Base-by-base conservation (phyloP, 257 asterid genomes). In the Agastache rugosa region DNA sequence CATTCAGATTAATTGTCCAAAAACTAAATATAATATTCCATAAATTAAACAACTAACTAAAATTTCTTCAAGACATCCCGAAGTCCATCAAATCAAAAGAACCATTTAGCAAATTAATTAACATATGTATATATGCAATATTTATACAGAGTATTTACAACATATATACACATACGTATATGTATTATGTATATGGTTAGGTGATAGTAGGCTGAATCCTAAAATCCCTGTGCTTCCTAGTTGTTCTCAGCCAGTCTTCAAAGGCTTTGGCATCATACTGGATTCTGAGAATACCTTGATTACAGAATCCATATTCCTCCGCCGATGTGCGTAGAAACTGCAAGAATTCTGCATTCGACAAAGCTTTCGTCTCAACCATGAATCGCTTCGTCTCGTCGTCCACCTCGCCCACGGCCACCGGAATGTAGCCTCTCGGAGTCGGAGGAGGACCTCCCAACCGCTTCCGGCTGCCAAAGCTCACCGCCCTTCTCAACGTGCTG, bases 391-490 rank as follows among this genome's bases (percentile, higher is more conserved):
- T 77, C 63, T 87, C 90, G 8, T 72, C 77, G 14, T 76, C 81
- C 45, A 72, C 71, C 45, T 71, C 67, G 2, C 93, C 93, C 4
- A 89, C 93, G 2, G 83, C 87, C 39, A 89, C 82, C 11, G 91
- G 96, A 51, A 89, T 67, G 63, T 85, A 89, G 0, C 93, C 96
- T 71, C 75, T 83, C 14, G 82, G 91, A n/a, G n/a, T n/a, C n/a
- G n/a, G n/a, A n/a, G n/a, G n/a, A 10, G 76, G 44, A 0, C 50
- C 50, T 5, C 44, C 79, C 50, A 78, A 8, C 15, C 67, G 74
- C 55, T 60, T 87, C 11, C 75, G 23, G 53, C 60, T 48, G 2
- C 63, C 73, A 5, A 80, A 63, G 34, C 85, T 71, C 51, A 75
- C 42, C 8, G 39, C 65, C 67, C 72, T 69, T 74, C 83, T 79